These are phyloP conservation scores for Pisolithus albus DNA, from an alignment of 768 basidiomycete genomes.

Conservation along the genomic window DNA sequence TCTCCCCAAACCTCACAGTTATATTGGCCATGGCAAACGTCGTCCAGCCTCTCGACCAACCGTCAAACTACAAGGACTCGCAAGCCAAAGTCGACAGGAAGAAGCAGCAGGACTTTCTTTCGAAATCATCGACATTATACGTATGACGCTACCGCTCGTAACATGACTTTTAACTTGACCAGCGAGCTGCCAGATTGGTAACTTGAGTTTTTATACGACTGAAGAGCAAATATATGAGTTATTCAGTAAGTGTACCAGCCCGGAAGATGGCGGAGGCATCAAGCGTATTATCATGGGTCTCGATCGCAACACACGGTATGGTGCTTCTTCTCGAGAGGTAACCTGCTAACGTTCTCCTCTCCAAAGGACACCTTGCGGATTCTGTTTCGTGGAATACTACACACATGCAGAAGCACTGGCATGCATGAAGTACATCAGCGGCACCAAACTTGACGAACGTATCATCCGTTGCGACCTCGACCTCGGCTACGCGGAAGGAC, in stretches of 20 bases:
- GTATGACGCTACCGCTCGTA: constrained; percentile 40
- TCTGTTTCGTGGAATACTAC: constrained; percentile 96
- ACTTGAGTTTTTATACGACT: constrained; percentile 90
- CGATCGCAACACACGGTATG: constrained; percentile 79
- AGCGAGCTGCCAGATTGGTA: constrained; percentile 58
- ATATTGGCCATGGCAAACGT: constrained; percentile 69
- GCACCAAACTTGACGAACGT: constrained; percentile 98
- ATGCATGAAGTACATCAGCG: constrained; percentile 88
- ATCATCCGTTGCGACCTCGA: constrained; percentile 98
- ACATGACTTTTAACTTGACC: constrained; percentile 4
- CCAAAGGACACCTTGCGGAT: constrained; percentile 81
- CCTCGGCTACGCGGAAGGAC: constrained; percentile 90
- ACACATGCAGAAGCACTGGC: constrained; percentile 90
- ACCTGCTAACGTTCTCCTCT: constrained; percentile 2
- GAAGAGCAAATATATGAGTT: constrained; percentile 95
- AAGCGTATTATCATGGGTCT: constrained; percentile 95
- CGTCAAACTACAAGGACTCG: constrained; percentile 96
- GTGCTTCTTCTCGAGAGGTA: background rate
- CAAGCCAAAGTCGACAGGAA: constrained; percentile 74
- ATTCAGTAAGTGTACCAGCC: constrained; percentile 82
- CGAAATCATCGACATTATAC: constrained; percentile 85
- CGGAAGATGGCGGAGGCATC: constrained; percentile 83
- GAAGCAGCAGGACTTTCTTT: constrained; percentile 72
- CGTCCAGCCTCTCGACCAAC: constrained; percentile 79
- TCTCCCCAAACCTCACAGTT: background rate